Evolutionary conservation across 1,284 basidiomycete species (phyloP), one percentile per base, ranked within the genome.

Genomic region (Grifola frondosa): DNA sequence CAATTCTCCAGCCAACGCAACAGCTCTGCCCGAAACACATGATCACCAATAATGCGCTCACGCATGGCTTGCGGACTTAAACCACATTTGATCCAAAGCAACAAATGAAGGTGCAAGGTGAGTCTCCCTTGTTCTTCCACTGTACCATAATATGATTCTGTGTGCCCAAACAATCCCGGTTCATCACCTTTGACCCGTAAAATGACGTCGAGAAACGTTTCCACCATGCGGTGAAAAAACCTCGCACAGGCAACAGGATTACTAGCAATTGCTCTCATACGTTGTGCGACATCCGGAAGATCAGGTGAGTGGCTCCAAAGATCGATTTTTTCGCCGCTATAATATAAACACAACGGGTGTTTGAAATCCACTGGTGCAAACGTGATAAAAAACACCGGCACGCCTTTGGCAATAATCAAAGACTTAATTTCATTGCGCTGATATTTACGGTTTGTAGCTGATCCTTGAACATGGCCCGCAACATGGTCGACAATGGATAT

Each of bases 51-150:
- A 2, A 63, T 21, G n/a, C 40, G 42, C 19, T 62, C 53, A 2
- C 59, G 48, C 3, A 63, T 54, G 19, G 59, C 56, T 34, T 62
- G 53, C 3, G 64, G 61, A 6, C 57, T 54, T 6, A 62, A 26
- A 8, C 46, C 42, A 20, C 52, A 46, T 32, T 45, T 31, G 10
- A 65, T 57, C 64, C 64, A 68, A 3, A 66, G 22, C 1, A 68
- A 29, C 6, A 61, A 19, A 29, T 49, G 48, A 2, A 49, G 24
- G 29, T 49, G 48, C 8, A 49, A 31, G 1, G 48, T 45, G 5
- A 37, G 13, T 11, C 48, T 21, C 11, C 48, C 48, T 32, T 49
- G 48, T 15, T 19, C 24, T 24, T 49, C 48, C 3, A 49, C 48
- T 3, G 43, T 45, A 2, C 43, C 48, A 26, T 45, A 49, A 30